Conservation (phyloP, 1,139 yeast genomes). For the Tardiomyces blankii region DNA sequence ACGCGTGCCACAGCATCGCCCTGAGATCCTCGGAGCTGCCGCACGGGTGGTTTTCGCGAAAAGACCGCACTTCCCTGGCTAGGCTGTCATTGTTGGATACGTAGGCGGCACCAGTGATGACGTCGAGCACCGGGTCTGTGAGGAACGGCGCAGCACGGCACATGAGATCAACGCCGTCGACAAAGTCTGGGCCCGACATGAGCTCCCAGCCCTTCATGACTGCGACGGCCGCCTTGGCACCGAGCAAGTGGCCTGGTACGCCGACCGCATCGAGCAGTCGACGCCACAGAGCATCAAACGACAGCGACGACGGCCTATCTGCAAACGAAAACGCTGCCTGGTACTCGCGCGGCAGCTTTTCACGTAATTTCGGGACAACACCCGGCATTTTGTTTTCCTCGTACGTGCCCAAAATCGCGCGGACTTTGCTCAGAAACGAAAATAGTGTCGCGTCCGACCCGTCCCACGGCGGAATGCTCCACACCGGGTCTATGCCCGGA, state of each 20-base stretch:
- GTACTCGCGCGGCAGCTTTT: background rate
- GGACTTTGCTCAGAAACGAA: background rate
- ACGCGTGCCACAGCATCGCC: background rate
- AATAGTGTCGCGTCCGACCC: background rate
- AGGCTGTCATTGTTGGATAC: background rate
- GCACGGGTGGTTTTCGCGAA: background rate
- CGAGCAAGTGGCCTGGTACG: background rate
- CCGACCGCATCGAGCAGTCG: background rate
- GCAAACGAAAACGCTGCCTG: background rate
- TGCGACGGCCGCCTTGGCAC: background rate
- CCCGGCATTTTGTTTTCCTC: background rate
- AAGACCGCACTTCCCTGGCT: background rate
- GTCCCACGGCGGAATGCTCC: background rate
- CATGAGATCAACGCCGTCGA: background rate
- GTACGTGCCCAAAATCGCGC: background rate
- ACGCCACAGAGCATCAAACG: background rate
- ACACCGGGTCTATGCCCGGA: background rate
- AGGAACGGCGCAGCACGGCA: background rate
- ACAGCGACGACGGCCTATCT: background rate
- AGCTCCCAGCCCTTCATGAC: background rate
- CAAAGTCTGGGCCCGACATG: background rate
- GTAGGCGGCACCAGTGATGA: background rate
- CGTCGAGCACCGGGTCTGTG: background rate
- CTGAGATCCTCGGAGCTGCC: background rate
- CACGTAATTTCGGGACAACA: background rate